phyloP scores from a whole-genome alignment of 176 grass and related monocot genomes.

The Avena insularis region DNA sequence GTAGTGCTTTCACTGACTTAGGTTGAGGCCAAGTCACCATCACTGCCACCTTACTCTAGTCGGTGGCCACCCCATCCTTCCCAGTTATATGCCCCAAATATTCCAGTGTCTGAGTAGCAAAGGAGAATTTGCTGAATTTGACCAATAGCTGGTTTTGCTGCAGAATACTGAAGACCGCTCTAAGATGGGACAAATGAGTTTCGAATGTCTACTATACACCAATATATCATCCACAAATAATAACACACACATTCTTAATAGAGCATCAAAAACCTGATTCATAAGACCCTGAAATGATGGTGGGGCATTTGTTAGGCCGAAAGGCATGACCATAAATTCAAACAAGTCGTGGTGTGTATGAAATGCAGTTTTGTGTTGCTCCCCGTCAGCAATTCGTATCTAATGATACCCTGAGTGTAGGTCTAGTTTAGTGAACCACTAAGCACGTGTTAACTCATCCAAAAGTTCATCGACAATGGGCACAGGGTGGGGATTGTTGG shows the following conservation, averaged over 20 bases:
- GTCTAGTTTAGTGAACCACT: background rate
- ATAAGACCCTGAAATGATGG: background rate
- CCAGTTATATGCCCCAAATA: background rate
- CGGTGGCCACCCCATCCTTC: background rate
- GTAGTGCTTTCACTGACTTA: background rate
- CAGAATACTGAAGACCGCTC: background rate
- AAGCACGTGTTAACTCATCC: background rate
- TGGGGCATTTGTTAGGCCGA: background rate
- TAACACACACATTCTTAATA: background rate
- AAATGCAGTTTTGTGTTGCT: background rate
- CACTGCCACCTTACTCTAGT: too few species aligned
- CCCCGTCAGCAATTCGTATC: background rate
- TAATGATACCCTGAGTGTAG: background rate
- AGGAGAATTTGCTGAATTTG: background rate
- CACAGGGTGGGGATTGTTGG: background rate
- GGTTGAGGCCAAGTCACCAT: too few species aligned
- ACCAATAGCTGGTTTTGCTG: background rate
- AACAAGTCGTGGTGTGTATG: background rate
- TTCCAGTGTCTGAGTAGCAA: background rate
- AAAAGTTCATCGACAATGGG: background rate
- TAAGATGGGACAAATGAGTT: background rate
- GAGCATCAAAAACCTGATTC: background rate
- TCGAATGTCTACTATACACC: background rate
- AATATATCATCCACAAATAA: background rate
- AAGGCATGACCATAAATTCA: background rate